phyloP scores from a whole-genome alignment of 2,329 filamentous ascomycete genomes.

The Arthrinium phaeospermum region DNA sequence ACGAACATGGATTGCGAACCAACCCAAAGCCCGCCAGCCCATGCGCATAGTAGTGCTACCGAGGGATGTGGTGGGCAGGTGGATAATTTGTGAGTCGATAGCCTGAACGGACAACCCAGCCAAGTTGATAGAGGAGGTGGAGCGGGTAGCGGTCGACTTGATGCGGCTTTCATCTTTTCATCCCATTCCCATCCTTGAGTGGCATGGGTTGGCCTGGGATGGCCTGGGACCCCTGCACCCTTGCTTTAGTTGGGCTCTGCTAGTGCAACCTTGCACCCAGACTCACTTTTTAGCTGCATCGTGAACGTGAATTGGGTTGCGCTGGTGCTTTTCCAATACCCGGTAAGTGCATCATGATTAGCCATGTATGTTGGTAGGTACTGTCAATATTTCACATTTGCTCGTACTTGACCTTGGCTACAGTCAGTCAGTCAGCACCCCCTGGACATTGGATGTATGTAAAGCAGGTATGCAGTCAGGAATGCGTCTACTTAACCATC shows the following conservation, averaged over 20 bases:
- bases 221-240: slow-evolving; percentile 6
- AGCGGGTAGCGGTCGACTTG: slow-evolving; percentile 4
- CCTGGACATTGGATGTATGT: neutral
- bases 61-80: slow-evolving; percentile 14
- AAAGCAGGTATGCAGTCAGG: too few relatives aligned
- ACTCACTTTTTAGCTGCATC: slow-evolving; percentile 6
- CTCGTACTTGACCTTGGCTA: neutral
- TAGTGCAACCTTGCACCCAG: slow-evolving; percentile 11
- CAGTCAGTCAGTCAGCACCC: neutral
- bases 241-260: slow-evolving; percentile 16
- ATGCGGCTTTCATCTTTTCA: slow-evolving; percentile 14
- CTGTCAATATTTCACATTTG: neutral
- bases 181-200: slow-evolving; percentile 5
- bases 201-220: neutral
- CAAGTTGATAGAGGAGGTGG: slow-evolving; percentile 5
- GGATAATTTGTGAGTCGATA: slow-evolving; percentile 15
- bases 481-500: neutral
- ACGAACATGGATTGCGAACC: slow-evolving; percentile 3
- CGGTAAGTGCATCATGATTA: neutral
- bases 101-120: neutral
- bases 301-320: slow-evolving; percentile 16
- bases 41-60: slow-evolving; percentile 16
- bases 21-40: slow-evolving; percentile 15
- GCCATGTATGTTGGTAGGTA: neutral
- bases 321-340: neutral